phyloP scores from a whole-genome alignment of 2,329 filamentous ascomycete species.

The Pseudocercospora musae region DNA sequence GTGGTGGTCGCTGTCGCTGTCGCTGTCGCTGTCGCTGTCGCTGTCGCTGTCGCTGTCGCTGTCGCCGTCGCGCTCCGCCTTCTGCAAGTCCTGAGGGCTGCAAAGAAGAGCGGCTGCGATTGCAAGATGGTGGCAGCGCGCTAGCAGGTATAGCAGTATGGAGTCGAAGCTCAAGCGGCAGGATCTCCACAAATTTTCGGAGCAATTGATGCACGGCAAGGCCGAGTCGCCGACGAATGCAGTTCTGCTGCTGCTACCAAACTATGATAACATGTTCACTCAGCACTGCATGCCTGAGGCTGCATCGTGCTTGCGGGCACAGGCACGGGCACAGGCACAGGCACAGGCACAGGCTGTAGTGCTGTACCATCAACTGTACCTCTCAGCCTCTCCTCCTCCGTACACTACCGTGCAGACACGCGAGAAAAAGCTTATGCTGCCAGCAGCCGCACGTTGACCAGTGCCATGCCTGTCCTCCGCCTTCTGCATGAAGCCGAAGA shows the following conservation, averaged over 20 bases:
- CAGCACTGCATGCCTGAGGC: background rate
- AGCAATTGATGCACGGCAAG: too few relatives aligned
- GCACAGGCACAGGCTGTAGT: too few relatives aligned
- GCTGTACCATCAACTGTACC: background rate
- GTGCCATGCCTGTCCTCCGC: background rate
- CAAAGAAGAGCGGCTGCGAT: slow-evolving; percentile 2
- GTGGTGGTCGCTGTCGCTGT: background rate
- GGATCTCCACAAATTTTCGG: slow-evolving; percentile 19
- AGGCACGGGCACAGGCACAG: too few relatives aligned
- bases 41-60: background rate
- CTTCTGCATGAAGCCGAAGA: background rate
- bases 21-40: background rate
- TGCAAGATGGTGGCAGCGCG: slow-evolving; percentile 2
- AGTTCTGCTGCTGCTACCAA: background rate
- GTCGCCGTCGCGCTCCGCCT: background rate
- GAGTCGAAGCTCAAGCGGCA: background rate
- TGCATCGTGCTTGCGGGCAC: too few relatives aligned
- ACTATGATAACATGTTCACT: background rate
- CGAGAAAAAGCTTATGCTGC: background rate
- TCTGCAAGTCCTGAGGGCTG: slow-evolving; percentile 1
- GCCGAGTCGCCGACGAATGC: too few relatives aligned
- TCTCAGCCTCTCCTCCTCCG: too few relatives aligned
- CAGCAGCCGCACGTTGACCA: background rate
- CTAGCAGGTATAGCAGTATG: background rate
- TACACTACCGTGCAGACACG: background rate